Percentiles rank a stretch among this genome's conserved stretches.
Evolutionary conservation across 495 filamentous ascomycete species (phyloP).

Genomic region (Talaromyces stipitatus): DNA sequence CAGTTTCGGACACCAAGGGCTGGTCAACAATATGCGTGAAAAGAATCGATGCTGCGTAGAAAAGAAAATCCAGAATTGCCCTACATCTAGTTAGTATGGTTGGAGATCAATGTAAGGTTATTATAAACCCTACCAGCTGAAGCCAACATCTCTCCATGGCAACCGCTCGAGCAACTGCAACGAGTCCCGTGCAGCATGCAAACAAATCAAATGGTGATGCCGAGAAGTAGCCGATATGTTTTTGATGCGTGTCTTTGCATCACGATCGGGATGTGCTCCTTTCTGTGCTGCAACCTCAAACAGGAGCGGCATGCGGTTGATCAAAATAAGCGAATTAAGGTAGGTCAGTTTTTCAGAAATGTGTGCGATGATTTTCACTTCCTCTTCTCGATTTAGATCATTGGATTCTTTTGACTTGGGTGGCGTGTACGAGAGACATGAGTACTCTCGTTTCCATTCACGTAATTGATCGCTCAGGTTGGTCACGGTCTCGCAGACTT

Average conservation of each 20-base stretch:
- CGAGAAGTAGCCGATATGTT: constrained; percentile 58
- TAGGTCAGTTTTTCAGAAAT: constrained; percentile 60
- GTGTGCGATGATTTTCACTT: constrained; percentile 58
- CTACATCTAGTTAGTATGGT: constrained; percentile 36
- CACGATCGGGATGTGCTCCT: constrained; percentile 25
- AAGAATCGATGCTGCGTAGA: constrained; percentile 85
- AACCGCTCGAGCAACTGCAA: constrained; percentile 89
- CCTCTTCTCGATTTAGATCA: constrained; percentile 63
- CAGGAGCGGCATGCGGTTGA: constrained; percentile 91
- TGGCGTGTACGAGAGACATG: constrained; percentile 63
- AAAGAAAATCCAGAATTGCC: constrained; percentile 92
- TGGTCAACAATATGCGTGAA: constrained; percentile 92
- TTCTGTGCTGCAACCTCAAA: constrained; percentile 51
- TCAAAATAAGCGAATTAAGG: constrained; percentile 92
- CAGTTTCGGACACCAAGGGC: constrained; percentile 57
- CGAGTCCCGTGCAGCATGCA: constrained; percentile 80
- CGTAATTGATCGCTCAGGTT: constrained; percentile 84
- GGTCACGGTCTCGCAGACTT: constrained; percentile 79
- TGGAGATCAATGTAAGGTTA: not conserved
- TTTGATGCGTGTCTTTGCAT: constrained; percentile 57
- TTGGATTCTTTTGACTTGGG: not conserved
- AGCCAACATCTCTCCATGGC: constrained; percentile 84
- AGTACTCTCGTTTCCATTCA: constrained; percentile 80
- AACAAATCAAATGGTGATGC: constrained; percentile 66
- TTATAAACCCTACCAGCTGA: constrained; percentile 68